Conservation (phyloP, 352 stramenopile genomes). For the Phytopythium aichiense region DNA sequence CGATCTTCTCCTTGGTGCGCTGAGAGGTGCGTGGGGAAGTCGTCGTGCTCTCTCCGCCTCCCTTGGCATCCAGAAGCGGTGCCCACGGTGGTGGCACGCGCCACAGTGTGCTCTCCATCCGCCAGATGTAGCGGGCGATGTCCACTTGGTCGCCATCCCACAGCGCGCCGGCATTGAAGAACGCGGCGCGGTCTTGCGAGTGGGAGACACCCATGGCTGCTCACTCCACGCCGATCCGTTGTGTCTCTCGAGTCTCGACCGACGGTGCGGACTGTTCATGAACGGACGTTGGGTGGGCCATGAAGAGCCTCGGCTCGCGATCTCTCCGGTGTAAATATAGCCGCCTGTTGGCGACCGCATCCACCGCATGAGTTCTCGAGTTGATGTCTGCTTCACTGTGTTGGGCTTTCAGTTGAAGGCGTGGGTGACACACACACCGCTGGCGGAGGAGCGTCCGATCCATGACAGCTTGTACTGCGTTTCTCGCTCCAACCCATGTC, state of each 20-base stretch:
- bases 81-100: background rate
- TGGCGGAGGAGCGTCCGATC: background rate
- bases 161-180: background rate
- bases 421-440: no score
- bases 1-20: background rate
- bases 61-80: background rate
- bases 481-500: background rate
- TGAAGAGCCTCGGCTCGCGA: slow-evolving; percentile 1
- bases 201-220: background rate
- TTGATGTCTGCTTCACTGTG: background rate
- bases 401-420: no score
- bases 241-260: background rate
- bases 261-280: slow-evolving; percentile 7
- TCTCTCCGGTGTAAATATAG: background rate
- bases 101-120: slow-evolving; percentile 5
- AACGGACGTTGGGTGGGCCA: background rate
- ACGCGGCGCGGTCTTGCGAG: slow-evolving; percentile 1
- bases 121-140: slow-evolving; percentile 1
- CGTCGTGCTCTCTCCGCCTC: background rate
- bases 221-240: background rate
- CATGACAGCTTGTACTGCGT: background rate
- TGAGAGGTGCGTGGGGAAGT: background rate
- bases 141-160: slow-evolving; percentile 7
- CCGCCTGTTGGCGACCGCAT: background rate
- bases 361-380: background rate